These are phyloP conservation scores for Citrus unshiu DNA, from an alignment of 345 rosid genomes.

Conservation along the genomic window DNA sequence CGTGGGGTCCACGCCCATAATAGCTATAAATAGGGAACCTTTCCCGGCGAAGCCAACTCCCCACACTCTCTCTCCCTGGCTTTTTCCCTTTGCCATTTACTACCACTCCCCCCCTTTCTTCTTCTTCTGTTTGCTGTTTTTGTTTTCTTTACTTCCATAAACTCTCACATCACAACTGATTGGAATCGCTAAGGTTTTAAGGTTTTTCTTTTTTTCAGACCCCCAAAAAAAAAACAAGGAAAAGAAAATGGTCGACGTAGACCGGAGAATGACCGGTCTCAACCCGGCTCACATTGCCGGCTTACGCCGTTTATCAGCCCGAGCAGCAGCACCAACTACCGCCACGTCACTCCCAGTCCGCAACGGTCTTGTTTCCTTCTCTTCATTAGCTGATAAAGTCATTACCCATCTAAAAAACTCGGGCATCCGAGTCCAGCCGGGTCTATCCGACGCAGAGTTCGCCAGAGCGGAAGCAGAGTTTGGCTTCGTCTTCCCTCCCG, in stretches of 20 bases:
- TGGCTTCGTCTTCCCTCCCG: slow-evolving; percentile 91
- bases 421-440: slow-evolving; percentile 74
- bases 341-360: slow-evolving; percentile 44
- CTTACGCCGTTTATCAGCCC: slow-evolving; percentile 88
- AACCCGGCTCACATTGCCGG: slow-evolving; percentile 91
- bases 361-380: slow-evolving; percentile 65
- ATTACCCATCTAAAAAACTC: slow-evolving; percentile 63
- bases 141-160: not conserved
- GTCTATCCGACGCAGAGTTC: slow-evolving; percentile 79
- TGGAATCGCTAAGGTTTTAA: too few relatives aligned
- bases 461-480: slow-evolving; percentile 89
- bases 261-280: slow-evolving; percentile 88
- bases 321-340: slow-evolving; percentile 74
- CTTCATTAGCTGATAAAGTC: slow-evolving; percentile 73
- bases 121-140: not conserved
- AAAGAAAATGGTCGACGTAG: slow-evolving; percentile 85
- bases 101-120: not conserved
- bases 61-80: not conserved
- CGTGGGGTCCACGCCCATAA: slow-evolving; percentile 25
- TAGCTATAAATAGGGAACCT: slow-evolving; percentile 36
- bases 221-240: too few relatives aligned
- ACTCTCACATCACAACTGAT: too few relatives aligned
- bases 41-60: not conserved
- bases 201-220: not conserved
- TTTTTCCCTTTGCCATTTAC: slow-evolving; percentile 9